Conservation (phyloP, 2,329 filamentous ascomycete species). For the Xylariales sp. region DNA sequence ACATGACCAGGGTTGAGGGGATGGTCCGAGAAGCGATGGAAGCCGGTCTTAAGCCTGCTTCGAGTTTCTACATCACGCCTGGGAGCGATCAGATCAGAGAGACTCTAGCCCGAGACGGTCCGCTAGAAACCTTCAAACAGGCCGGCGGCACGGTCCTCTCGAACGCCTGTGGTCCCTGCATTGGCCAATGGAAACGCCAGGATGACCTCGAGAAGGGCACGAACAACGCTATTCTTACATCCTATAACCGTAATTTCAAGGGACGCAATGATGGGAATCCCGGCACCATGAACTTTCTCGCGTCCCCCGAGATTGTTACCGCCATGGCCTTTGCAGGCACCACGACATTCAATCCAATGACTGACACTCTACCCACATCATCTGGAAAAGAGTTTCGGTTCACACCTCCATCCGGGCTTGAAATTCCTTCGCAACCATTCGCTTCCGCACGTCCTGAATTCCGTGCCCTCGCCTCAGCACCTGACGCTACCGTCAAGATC, state of each 20-base stretch:
- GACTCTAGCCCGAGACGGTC: constrained; percentile 84
- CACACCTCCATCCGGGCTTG: constrained; percentile 67
- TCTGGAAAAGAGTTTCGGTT: constrained; percentile 83
- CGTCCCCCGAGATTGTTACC: constrained; percentile 93
- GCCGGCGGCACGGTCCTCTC: constrained; percentile 87
- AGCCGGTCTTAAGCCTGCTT: constrained; percentile 84
- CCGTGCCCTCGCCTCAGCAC: constrained; percentile 64
- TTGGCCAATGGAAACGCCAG: constrained; percentile 91
- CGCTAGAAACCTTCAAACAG: constrained; percentile 76
- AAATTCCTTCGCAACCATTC: constrained; percentile 62
- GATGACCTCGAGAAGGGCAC: constrained; percentile 82
- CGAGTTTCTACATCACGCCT: constrained; percentile 93
- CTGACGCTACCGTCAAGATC: constrained; percentile 67
- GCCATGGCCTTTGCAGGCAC: constrained; percentile 90
- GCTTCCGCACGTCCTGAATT: constrained; percentile 64
- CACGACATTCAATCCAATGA: constrained; percentile 95
- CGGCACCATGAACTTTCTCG: constrained; percentile 97
- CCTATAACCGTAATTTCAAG: constrained; percentile 98
- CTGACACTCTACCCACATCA: constrained; percentile 75
- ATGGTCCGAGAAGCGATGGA: constrained; percentile 86
- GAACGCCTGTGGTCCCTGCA: constrained; percentile 92
- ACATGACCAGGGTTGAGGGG: constrained; percentile 94
- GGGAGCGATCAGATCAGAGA: constrained; percentile 96
- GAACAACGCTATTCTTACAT: constrained; percentile 89
- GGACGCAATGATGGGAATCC: constrained; percentile 96